phyloP scores from a whole-genome alignment of 2,329 filamentous ascomycete genomes.

The Verticillium tricorpus region DNA sequence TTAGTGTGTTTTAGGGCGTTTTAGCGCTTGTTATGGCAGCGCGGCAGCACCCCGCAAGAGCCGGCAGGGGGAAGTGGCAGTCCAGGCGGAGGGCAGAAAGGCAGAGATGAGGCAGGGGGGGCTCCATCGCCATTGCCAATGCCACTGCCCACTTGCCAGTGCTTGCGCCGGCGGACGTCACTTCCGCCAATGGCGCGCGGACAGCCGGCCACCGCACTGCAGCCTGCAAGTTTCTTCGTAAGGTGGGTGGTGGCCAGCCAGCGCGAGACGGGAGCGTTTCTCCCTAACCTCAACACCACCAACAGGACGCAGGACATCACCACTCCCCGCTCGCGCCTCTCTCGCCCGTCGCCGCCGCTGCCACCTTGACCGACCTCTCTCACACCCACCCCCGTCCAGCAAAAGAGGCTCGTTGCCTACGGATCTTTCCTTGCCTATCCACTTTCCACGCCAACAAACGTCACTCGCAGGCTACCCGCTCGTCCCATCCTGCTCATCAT shows the following conservation, averaged over 20 bases:
- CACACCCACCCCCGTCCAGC: background rate
- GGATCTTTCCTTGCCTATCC: no score
- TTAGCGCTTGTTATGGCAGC: background rate
- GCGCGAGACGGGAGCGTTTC: background rate
- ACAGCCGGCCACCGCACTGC: background rate
- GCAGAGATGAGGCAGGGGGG: background rate
- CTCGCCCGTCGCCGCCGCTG: no score
- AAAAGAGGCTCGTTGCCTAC: no score
- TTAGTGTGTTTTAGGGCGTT: background rate
- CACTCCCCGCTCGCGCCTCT: background rate
- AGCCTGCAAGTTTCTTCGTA: background rate
- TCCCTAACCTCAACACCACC: background rate
- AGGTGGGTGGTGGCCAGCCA: background rate
- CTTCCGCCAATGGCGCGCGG: background rate
- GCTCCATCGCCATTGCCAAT: no score
- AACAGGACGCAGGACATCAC: background rate
- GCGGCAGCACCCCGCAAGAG: background rate
- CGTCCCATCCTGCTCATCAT: no score
- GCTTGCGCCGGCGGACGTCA: background rate
- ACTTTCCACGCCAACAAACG: no score
- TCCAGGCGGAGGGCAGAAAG: background rate
- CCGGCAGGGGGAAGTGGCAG: background rate
- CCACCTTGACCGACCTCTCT: background rate
- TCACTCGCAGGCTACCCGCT: no score
- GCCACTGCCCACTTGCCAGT: no score